phyloP scores from a whole-genome alignment of 768 basidiomycete species.

The Hygrocybe coccinea region DNA sequence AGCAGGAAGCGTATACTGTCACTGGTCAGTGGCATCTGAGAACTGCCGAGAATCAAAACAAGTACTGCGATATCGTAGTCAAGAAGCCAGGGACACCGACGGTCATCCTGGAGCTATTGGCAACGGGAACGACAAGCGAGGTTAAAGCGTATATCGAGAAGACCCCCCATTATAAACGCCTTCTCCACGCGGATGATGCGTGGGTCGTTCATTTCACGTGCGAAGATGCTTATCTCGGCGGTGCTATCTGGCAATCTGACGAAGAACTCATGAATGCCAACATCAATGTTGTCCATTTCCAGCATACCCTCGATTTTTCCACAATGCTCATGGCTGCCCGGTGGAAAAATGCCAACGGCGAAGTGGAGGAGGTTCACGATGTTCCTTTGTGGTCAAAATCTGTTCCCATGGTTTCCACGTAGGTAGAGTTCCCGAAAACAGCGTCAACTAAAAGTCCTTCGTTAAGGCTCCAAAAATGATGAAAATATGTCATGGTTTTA shows the following conservation, averaged over 20 bases:
- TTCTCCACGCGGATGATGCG: background rate
- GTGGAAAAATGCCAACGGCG: background rate
- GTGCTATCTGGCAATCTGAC: slow-evolving; percentile 1
- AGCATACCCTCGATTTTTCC: background rate
- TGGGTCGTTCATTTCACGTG: background rate
- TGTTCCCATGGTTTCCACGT: no score
- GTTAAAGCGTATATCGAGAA: background rate
- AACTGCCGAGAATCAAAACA: background rate
- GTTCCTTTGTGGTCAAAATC: no score
- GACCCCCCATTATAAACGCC: background rate
- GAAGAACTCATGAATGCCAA: background rate
- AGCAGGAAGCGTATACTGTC: background rate
- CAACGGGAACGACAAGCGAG: background rate
- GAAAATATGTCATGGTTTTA: no score
- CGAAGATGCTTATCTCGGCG: background rate
- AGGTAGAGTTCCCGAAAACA: no score
- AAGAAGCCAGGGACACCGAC: background rate
- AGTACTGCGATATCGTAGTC: background rate
- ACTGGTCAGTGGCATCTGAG: background rate
- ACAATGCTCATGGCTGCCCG: background rate
- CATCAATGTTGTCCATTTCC: slow-evolving; percentile 1
- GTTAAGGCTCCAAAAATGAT: no score
- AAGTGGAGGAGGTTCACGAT: background rate
- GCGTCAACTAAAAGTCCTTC: no score
- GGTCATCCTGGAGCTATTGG: background rate